Base-by-base conservation (phyloP, 176 grass and related monocot species). In the Oryza officinalis region DNA sequence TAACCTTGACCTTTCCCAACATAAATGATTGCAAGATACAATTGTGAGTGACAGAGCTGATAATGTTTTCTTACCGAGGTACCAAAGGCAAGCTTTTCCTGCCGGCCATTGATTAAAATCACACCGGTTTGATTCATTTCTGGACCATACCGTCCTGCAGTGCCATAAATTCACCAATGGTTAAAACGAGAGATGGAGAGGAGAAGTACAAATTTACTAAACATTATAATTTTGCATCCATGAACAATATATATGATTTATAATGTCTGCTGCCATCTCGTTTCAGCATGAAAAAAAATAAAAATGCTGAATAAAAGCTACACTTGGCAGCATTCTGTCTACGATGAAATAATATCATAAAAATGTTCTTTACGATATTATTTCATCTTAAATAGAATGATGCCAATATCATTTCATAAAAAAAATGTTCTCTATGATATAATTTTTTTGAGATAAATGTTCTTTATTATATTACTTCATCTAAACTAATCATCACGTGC, bases 11-110 rank as follows among this genome's bases (percentile, higher is more conserved):
- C 10, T 45, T 45, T 45, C 43, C 11, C 43, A 3, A 45, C 11
- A 12, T 3, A 44, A 44, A 44, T 10, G 38, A 9, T 41, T 44
- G 43, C 8, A 44, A 44, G 13, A 11, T 45, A 45, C 43, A 45
- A 45, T 45, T 13, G 11, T 3, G 11, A 45, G 10, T 25, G 12
- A 23, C 2, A 71, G 8, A 52, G 12, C 31, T n/a, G 63, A 25
- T 5, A 25, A 23, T 23, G 14, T n/a, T 32, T 27, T 20, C 22
- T 69, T 89, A 89, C 87, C 15, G 86, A 92, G 18, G 83, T 89
- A 63, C 90, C 90, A 14, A 89, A 92, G 10, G 90, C 78, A 41
- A 92, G 90, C n/a, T 88, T 86, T 70, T 92, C 73, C 67, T 71
- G 77, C 1, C 61, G 78, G 2, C 90, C 87, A 45, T 92, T 92